phyloP scores from a whole-genome alignment of 495 filamentous ascomycete species.

The Penicillium desertorum region DNA sequence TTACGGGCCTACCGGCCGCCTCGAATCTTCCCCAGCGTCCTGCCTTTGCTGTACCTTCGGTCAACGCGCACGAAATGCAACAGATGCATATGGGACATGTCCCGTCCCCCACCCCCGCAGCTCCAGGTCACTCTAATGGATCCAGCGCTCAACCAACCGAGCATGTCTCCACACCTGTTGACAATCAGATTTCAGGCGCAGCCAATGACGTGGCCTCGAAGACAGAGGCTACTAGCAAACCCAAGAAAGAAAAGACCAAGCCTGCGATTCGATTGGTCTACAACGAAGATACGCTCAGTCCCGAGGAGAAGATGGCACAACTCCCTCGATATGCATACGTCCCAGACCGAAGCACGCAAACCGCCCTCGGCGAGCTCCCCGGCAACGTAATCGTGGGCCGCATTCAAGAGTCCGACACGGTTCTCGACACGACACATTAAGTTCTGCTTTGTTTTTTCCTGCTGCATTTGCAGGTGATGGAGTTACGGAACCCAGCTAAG shows the following conservation, averaged over 20 bases:
- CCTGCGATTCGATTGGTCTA: constrained; percentile 66
- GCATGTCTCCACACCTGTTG: constrained; percentile 53
- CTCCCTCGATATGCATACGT: constrained; percentile 74
- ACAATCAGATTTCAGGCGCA: constrained; percentile 57
- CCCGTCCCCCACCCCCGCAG: constrained; percentile 17
- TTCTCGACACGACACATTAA: constrained; percentile 40
- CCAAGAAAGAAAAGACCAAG: constrained; percentile 69
- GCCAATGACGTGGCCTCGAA: constrained; percentile 31
- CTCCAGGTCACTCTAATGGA: constrained; percentile 40
- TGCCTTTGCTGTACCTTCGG: constrained; percentile 53
- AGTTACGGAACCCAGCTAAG: constrained; percentile 45
- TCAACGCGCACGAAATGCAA: constrained; percentile 60
- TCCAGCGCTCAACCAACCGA: constrained; percentile 32
- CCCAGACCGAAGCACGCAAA: constrained; percentile 46
- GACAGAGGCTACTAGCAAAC: constrained; percentile 51
- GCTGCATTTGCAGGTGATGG: constrained; percentile 13
- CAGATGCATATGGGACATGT: constrained; percentile 62
- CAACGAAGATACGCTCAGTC: constrained; percentile 72
- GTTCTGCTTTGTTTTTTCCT: constrained; percentile 4
- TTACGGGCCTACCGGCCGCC: constrained; percentile 52
- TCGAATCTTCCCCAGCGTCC: constrained; percentile 66
- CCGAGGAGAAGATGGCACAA: constrained; percentile 82
- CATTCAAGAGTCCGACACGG: constrained; percentile 38
- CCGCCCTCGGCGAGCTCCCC: constrained; percentile 40
- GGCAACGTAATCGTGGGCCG: constrained; percentile 37